phyloP scores from a whole-genome alignment of 1,284 basidiomycete genomes.

The Cutaneotrichosporon sp. region DNA sequence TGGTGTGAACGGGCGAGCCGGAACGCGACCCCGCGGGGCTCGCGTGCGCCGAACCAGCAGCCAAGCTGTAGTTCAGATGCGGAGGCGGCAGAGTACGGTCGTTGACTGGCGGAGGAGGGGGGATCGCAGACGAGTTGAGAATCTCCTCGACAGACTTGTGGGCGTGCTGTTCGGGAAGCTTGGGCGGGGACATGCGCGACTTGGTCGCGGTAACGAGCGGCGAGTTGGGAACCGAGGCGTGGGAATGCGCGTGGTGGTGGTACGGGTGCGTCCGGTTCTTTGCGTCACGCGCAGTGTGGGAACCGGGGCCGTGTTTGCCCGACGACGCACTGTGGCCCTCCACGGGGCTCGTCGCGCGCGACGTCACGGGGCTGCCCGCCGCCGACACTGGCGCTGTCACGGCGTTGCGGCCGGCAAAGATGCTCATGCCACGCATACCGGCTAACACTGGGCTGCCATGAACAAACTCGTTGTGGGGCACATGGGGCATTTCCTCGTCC shows the following conservation, averaged over 20 bases:
- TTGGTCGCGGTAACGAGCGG: constrained; percentile 30
- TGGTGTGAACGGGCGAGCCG: constrained; percentile 34
- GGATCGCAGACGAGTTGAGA: constrained; percentile 43
- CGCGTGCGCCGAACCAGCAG: constrained; percentile 41
- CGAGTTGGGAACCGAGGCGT: constrained; percentile 38
- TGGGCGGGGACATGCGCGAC: constrained; percentile 41
- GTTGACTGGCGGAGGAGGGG: constrained; percentile 34
- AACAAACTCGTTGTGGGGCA: constrained; percentile 8
- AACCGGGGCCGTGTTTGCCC: constrained; percentile 45
- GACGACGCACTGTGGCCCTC: constrained; percentile 45
- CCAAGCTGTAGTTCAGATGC: constrained; percentile 33
- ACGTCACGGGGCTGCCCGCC: constrained; percentile 37
- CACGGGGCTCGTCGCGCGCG: constrained; percentile 37
- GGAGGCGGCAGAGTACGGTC: constrained; percentile 45
- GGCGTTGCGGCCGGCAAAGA: constrained; percentile 39
- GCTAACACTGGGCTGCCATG: constrained; percentile 63
- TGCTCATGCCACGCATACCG: constrained; percentile 59
- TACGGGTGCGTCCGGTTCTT: constrained; percentile 47
- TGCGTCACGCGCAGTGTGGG: constrained; percentile 42
- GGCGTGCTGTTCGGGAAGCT: constrained; percentile 19
- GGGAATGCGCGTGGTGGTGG: constrained; percentile 14
- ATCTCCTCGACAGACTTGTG: constrained; percentile 48
- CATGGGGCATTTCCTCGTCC: constrained; percentile 37
- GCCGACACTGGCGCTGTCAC: constrained; percentile 45
- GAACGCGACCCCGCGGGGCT: constrained; percentile 42